Evolutionary conservation across 2,329 filamentous ascomycete genomes (phyloP).

Genomic region (Aureobasidium subglaciale): DNA sequence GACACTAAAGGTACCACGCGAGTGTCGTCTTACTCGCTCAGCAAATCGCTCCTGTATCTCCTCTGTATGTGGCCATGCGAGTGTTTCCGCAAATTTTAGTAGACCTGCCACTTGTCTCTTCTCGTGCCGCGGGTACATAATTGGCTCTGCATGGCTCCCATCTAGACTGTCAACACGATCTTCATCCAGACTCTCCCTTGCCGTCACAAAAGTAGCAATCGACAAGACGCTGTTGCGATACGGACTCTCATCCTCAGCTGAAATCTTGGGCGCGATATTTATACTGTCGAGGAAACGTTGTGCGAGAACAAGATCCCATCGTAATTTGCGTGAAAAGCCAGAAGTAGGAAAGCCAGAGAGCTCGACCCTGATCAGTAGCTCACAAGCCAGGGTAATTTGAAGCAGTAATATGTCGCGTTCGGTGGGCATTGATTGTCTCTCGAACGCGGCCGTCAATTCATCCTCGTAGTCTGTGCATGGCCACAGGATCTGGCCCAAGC

Average conservation of each 20-base stretch:
- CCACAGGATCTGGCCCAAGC: conserved; percentile 41
- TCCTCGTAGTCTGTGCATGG: conserved; percentile 27
- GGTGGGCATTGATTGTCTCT: conserved; percentile 23
- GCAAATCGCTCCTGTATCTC: conserved; percentile 16
- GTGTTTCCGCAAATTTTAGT: conserved; percentile 42
- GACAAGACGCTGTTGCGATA: conserved; percentile 23
- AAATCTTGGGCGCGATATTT: conserved; percentile 30
- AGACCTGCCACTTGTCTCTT: conserved; percentile 44
- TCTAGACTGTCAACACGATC: conserved; percentile 17
- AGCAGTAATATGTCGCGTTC: conserved; percentile 49
- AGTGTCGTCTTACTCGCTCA: conserved; percentile 1
- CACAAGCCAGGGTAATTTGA: conserved; percentile 48
- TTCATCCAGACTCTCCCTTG: conserved; percentile 19
- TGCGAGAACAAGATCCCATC: conserved; percentile 51
- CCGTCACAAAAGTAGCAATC: conserved; percentile 22
- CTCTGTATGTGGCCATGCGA: conserved; percentile 41
- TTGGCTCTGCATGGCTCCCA: conserved; percentile 17
- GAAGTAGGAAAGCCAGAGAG: conserved; percentile 4
- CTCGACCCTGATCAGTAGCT: conserved; percentile 48
- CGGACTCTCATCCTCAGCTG: neutral
- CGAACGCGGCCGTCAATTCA: conserved; percentile 24
- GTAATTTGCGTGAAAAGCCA: conserved; percentile 44
- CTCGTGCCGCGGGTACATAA: conserved; percentile 31
- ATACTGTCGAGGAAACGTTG: conserved; percentile 48
- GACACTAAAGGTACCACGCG: conserved; percentile 25